Evolutionary conservation across 306 rosid genomes (phyloP), one percentile per base, ranked within the genome.

Genomic region (Luffa acutangula): DNA sequence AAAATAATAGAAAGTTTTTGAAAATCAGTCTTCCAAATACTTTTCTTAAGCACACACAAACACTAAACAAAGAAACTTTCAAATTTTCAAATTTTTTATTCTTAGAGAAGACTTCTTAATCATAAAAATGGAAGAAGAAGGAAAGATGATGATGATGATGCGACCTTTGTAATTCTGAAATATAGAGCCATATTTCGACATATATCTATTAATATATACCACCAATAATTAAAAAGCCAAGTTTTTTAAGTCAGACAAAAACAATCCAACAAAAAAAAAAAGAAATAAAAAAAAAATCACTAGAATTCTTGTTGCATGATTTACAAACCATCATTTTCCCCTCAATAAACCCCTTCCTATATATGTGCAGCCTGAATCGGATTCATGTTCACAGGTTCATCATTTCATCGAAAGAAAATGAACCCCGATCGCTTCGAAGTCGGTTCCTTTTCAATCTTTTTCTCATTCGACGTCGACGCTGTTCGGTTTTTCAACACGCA

Each of bases 401-500:
- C n/a, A 34, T 34, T 12, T 64, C n/a, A 64, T 4, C 45, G 71
- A 18, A 62, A 12, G 69, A 62, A 62, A 62, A 25, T 2, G 69
- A 25, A 62, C 1, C 69, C 43, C 7, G 4, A 37, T 0, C 67
- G 80, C 80, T 73, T 53, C 17, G 67, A 54, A 52, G 46, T 41
- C 13, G 72, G 84, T 80, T 81, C 11, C 53, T 67, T 75, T 83
- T 53, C 10, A 81, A 21, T 53, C 45, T 54, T 58, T 43, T 43
- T 51, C 33, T 9, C 9, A 42, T 2, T 39, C 6, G 73, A 7
- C 46, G 62, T 49, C 21, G 69, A 51, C 20, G 76, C 65, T 46
- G 65, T 56, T 0, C 52, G 82, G 13, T 73, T 52, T 51, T 76
- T 88, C 0, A 90, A 83, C 76, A 86, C 83, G 76, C 97, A 90